Evolutionary conservation across 768 basidiomycete genomes (phyloP).

Genomic region (Punctularia strigosozonata): DNA sequence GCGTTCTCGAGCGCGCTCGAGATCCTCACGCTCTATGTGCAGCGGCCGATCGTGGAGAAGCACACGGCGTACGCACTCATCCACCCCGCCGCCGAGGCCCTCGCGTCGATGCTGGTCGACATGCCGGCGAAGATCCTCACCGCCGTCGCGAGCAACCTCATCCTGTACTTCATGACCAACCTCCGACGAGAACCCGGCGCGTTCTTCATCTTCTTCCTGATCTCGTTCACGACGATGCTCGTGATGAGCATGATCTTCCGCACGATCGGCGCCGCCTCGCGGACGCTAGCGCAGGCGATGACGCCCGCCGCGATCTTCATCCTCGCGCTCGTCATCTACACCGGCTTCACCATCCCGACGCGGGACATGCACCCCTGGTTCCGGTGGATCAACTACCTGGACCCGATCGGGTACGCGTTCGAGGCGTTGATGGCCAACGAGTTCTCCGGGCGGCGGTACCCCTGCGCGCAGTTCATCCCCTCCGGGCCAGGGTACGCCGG

Average conservation of each 20-base stretch:
- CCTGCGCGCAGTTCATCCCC: neutral
- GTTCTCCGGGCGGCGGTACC: neutral
- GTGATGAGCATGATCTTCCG: slow-evolving; percentile 82
- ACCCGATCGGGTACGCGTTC: neutral
- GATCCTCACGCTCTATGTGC: slow-evolving; percentile 18
- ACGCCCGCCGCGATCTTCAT: slow-evolving; percentile 10
- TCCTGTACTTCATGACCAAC: slow-evolving; percentile 58
- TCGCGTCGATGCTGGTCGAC: slow-evolving; percentile 28
- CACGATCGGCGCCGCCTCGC: slow-evolving; percentile 32
- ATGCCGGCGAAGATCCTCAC: slow-evolving; percentile 25
- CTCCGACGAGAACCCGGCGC: slow-evolving; percentile 27
- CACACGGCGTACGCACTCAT: slow-evolving; percentile 29
- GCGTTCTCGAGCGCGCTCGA: slow-evolving; percentile 26
- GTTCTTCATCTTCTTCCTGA: slow-evolving; percentile 57
- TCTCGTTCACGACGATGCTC: slow-evolving; percentile 55
- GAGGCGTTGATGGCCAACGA: neutral
- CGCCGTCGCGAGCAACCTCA: slow-evolving; percentile 47
- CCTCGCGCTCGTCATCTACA: slow-evolving; percentile 45
- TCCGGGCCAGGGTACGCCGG: neutral
- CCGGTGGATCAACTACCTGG: neutral
- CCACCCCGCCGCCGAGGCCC: slow-evolving; percentile 26
- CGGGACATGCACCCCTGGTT: slow-evolving; percentile 8
- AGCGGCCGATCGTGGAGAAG: slow-evolving; percentile 28
- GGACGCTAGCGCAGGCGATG: neutral
- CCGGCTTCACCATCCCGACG: slow-evolving; percentile 58